Conservation (phyloP, 331 rosid genomes). For the Phaseolus coccineus region DNA sequence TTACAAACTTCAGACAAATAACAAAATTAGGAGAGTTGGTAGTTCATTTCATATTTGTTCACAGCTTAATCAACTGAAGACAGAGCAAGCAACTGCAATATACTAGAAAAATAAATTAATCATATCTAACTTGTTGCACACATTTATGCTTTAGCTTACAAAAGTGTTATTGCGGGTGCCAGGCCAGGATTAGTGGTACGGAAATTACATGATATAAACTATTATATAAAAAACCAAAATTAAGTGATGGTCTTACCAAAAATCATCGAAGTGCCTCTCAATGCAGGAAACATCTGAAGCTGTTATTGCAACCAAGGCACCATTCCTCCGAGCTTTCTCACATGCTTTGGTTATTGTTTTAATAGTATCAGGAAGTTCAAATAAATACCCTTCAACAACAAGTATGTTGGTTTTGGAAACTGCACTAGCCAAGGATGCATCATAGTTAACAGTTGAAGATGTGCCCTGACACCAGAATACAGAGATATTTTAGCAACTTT, state of each 20-base stretch:
- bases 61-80: not conserved
- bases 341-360: constrained; percentile 76
- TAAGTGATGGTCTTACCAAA: constrained; percentile 61
- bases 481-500: constrained; percentile 48
- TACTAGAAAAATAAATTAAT: too few species aligned
- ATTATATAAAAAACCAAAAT: not conserved
- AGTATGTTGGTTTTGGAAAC: constrained; percentile 80
- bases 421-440: constrained; percentile 68
- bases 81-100: too few species aligned
- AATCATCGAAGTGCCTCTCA: constrained; percentile 85
- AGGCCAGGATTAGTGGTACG: constrained; percentile 1
- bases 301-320: constrained; percentile 89
- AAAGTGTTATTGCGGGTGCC: not conserved
- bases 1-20: not conserved
- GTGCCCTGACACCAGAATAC: constrained; percentile 72
- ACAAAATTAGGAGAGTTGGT: not conserved
- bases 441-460: constrained; percentile 80
- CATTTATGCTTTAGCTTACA: too few species aligned
- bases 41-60: not conserved
- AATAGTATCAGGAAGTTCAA: constrained; percentile 89
- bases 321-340: constrained; percentile 73
- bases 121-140: too few species aligned
- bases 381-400: constrained; percentile 92
- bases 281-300: constrained; percentile 96
- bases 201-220: constrained; percentile 9